These are phyloP conservation scores for Xylaria hypoxylon DNA, from an alignment of 2,329 filamentous ascomycete genomes.

Conservation along the genomic window DNA sequence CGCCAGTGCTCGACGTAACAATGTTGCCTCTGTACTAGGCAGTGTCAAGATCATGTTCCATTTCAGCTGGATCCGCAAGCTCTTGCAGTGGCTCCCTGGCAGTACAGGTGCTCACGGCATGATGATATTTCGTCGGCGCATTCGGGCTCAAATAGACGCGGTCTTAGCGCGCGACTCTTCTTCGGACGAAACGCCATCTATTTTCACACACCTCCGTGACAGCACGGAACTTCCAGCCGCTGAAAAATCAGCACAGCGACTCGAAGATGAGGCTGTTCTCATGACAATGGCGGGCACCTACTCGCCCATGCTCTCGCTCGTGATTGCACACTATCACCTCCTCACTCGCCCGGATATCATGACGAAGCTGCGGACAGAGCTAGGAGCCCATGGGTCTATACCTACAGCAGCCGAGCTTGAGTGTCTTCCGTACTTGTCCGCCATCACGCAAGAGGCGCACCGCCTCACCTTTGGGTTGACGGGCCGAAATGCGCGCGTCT, in stretches of 20 bases:
- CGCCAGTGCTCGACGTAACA: slow-evolving; percentile 45
- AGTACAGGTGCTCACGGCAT: slow-evolving; percentile 29
- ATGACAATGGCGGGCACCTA: slow-evolving; percentile 44
- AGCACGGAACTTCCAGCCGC: slow-evolving; percentile 43
- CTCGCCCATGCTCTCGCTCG: slow-evolving; percentile 42
- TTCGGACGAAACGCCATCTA: slow-evolving; percentile 41
- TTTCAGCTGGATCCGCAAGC: slow-evolving; percentile 40
- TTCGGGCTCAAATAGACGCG: slow-evolving; percentile 45
- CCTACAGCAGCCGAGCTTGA: slow-evolving; percentile 37
- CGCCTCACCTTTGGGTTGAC: slow-evolving; percentile 55
- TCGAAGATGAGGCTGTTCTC: slow-evolving; percentile 49
- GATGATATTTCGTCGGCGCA: slow-evolving; percentile 40
- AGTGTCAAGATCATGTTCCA: slow-evolving; percentile 51
- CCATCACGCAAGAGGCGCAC: slow-evolving; percentile 47
- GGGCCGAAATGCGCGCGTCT: slow-evolving; percentile 51
- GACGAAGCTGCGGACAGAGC: slow-evolving; percentile 40
- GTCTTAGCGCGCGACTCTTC: slow-evolving; percentile 17
- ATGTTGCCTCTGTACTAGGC: slow-evolving; percentile 47
- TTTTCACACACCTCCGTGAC: slow-evolving; percentile 48
- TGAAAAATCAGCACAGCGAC: slow-evolving; percentile 47
- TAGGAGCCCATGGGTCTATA: slow-evolving; percentile 29
- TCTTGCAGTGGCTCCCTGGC: slow-evolving; percentile 22
- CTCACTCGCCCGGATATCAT: slow-evolving; percentile 39
- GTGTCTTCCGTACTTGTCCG: slow-evolving; percentile 35
- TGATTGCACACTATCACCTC: slow-evolving; percentile 43